Evolutionary conservation across 2,329 filamentous ascomycete genomes (phyloP).

Genomic region (Teratosphaeriaceae sp.): DNA sequence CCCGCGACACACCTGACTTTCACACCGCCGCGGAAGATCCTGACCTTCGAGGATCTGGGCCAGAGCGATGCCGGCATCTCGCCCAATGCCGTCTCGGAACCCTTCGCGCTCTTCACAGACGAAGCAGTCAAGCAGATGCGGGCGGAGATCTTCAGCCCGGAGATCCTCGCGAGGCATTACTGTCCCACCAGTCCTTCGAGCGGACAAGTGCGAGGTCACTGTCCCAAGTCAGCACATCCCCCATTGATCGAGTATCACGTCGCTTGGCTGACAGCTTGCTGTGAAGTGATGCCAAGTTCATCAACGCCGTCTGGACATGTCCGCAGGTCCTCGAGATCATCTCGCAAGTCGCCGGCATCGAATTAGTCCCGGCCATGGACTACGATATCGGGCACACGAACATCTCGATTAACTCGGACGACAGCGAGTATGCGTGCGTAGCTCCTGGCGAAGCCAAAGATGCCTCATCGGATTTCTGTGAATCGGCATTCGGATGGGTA

Average conservation of each 20-base stretch:
- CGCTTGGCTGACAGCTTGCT: too few relatives aligned
- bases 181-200: constrained; percentile 50
- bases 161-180: constrained; percentile 53
- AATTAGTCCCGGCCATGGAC: constrained; percentile 50
- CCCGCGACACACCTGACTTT: constrained; percentile 1
- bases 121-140: constrained; percentile 44
- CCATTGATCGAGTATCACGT: not conserved
- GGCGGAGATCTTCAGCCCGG: constrained; percentile 49
- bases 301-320: constrained; percentile 54
- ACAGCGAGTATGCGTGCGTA: not conserved
- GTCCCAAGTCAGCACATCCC: constrained; percentile 47
- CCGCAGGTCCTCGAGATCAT: constrained; percentile 49
- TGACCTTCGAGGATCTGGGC: constrained; percentile 2
- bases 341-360: constrained; percentile 52
- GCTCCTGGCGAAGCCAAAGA: constrained; percentile 41
- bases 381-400: constrained; percentile 56
- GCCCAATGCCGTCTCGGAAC: constrained; percentile 55
- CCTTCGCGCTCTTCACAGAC: constrained; percentile 56
- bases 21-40: not conserved
- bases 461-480: constrained; percentile 34
- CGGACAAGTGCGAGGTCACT: constrained; percentile 47
- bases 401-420: constrained; percentile 44
- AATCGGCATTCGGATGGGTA: constrained; percentile 38
- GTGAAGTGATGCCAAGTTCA: constrained; percentile 50
- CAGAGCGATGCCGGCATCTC: constrained; percentile 47